These are phyloP conservation scores for Penicillium argentinense DNA, from an alignment of 495 filamentous ascomycete species.

Conservation along the genomic window DNA sequence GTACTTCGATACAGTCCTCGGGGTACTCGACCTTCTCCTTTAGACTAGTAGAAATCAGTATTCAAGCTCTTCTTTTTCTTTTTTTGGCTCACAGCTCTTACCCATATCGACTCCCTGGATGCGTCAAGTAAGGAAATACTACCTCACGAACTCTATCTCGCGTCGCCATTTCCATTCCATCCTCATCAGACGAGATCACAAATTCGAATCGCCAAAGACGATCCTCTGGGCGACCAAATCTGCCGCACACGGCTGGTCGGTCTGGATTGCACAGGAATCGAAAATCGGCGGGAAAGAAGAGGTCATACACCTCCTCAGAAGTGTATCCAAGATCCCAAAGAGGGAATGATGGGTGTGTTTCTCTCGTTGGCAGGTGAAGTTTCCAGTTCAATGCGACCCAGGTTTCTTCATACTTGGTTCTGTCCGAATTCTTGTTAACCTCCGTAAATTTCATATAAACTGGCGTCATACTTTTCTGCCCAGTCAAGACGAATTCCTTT, in stretches of 20 bases:
- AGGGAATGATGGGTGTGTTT: conserved; percentile 50
- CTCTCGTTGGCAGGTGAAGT: conserved; percentile 40
- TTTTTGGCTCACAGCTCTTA: conserved; percentile 9
- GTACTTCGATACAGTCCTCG: conserved; percentile 47
- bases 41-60: conserved; percentile 12
- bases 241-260: conserved; percentile 45
- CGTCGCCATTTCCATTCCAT: conserved; percentile 31
- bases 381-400: conserved; percentile 56
- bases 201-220: conserved; percentile 54
- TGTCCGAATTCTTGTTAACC: background rate
- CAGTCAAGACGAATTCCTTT: conserved; percentile 42
- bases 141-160: conserved; percentile 21
- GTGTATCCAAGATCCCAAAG: conserved; percentile 50
- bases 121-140: conserved; percentile 35
- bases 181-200: conserved; percentile 30
- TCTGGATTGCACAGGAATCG: conserved; percentile 47
- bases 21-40: conserved; percentile 39
- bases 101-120: conserved; percentile 33
- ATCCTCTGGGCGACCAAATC: conserved; percentile 44
- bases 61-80: background rate
- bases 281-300: conserved; percentile 50
- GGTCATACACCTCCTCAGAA: conserved; percentile 48
- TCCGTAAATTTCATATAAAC: background rate
- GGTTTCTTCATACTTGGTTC: conserved; percentile 47
- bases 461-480: conserved; percentile 23